phyloP scores from a whole-genome alignment of 352 stramenopile species.

The Phytophthora tubulina region DNA sequence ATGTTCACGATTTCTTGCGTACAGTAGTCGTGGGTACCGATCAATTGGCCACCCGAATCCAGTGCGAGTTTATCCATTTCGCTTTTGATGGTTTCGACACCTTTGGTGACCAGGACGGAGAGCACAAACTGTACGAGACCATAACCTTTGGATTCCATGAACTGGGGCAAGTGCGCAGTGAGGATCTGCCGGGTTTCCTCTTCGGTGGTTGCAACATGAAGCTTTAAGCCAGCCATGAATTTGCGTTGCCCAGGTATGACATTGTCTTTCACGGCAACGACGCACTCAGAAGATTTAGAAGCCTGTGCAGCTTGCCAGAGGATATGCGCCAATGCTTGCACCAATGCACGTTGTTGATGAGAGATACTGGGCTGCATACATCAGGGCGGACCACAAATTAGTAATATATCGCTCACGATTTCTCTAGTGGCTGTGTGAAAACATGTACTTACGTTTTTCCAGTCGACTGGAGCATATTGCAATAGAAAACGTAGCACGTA shows the following conservation, averaged over 20 bases:
- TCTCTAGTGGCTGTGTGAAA: conserved; percentile 7
- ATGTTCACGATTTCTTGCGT: conserved; percentile 97
- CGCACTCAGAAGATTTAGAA: conserved; percentile 41
- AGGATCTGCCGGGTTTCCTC: conserved; percentile 51
- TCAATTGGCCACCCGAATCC: conserved; percentile 65
- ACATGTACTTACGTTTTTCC: conserved; percentile 67
- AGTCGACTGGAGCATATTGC: conserved; percentile 48
- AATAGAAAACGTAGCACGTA: conserved; percentile 90
- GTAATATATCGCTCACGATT: conserved; percentile 7
- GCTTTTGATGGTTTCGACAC: conserved; percentile 54
- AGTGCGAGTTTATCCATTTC: conserved; percentile 91
- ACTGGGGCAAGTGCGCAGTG: conserved; percentile 48
- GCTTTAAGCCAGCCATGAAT: conserved; percentile 55
- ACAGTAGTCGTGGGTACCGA: conserved; percentile 90
- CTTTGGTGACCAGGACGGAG: conserved; percentile 76
- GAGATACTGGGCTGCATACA: conserved; percentile 45
- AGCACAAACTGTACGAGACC: conserved; percentile 80
- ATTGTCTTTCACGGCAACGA: conserved; percentile 47
- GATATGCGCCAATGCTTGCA: conserved; percentile 68
- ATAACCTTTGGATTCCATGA: conserved; percentile 64
- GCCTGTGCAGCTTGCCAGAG: conserved; percentile 65
- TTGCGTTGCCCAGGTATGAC: conserved; percentile 26
- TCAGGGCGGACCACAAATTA: conserved; percentile 16
- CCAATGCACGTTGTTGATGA: conserved; percentile 55
- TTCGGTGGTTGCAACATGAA: conserved; percentile 48